Conservation (phyloP, 2,329 filamentous ascomycete species). For the Lachnum nothofagi region DNA sequence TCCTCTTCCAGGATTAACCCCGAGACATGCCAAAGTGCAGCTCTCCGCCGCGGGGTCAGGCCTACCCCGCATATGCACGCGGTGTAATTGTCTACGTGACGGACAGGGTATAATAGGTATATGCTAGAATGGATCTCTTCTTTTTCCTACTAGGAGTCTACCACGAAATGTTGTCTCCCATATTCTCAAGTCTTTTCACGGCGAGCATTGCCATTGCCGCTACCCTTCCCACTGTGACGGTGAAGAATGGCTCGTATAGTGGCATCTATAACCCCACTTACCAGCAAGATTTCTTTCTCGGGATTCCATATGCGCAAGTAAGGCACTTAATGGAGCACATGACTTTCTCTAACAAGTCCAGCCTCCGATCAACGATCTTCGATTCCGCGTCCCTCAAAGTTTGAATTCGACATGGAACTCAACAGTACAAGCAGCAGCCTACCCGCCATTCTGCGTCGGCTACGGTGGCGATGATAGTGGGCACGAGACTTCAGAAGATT, state of each 20-base stretch:
- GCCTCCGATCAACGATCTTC: conserved; percentile 23
- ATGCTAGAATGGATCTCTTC: neutral
- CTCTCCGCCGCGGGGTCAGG: neutral
- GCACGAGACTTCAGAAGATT: conserved; percentile 40
- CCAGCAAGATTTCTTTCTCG: conserved; percentile 28
- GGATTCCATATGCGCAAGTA: conserved; percentile 24
- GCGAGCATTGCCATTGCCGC: neutral
- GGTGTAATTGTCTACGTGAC: no score
- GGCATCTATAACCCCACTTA: conserved; percentile 19
- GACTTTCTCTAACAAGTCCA: conserved; percentile 1
- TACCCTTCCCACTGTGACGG: conserved; percentile 14
- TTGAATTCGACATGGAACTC: conserved; percentile 20
- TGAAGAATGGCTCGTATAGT: conserved; percentile 25
- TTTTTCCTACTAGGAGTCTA: neutral
- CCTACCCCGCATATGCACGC: neutral
- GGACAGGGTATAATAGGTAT: neutral
- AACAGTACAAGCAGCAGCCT: conserved; percentile 13
- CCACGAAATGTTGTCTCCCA: neutral
- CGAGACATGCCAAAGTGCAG: neutral
- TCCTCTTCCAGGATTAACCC: neutral
- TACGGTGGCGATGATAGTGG: conserved; percentile 23
- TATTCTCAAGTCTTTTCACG: neutral
- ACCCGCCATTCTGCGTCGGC: conserved; percentile 22
- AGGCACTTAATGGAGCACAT: neutral
- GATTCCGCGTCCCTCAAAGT: conserved; percentile 19